Percentiles rank a stretch among this genome's conserved stretches.
Conservation (phyloP, 371 early-diverging fungal genomes). For the Mortierella sp. region DNA sequence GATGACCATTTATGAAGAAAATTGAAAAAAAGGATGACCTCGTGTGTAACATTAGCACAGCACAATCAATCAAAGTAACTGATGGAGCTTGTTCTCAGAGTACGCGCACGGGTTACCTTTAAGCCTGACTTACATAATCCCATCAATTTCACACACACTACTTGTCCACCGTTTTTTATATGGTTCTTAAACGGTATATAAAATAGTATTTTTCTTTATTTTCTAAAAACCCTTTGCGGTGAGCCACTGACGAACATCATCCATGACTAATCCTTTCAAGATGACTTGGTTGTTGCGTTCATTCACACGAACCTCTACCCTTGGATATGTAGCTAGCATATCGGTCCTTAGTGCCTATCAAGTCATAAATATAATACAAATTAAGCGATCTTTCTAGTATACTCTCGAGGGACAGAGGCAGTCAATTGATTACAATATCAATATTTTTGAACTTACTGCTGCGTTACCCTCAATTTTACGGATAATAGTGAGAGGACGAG, state of each 20-base stretch:
- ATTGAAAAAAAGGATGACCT: too few species aligned
- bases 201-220: neutral
- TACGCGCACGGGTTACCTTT: too few species aligned
- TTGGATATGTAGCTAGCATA: slow-evolving; percentile 36
- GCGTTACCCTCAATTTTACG: slow-evolving; percentile 55
- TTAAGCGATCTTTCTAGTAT: too few species aligned
- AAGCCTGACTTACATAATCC: too few species aligned
- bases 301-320: slow-evolving; percentile 46
- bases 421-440: too few species aligned
- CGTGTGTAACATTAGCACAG: too few species aligned
- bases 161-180: too few species aligned
- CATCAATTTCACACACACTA: too few species aligned
- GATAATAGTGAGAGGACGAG: slow-evolving; percentile 37
- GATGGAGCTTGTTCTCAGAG: too few species aligned
- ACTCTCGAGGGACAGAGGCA: too few species aligned
- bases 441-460: slow-evolving; percentile 25
- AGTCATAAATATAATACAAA: neutral
- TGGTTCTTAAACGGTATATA: neutral
- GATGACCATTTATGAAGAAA: too few species aligned
- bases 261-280: slow-evolving; percentile 46
- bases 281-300: slow-evolving; percentile 51
- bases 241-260: slow-evolving; percentile 55
- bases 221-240: slow-evolving; percentile 51
- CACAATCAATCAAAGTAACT: too few species aligned
- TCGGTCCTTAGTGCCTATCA: slow-evolving; percentile 48